Base-by-base conservation (phyloP, 768 basidiomycete genomes). In the Albatrellus ellisii region DNA sequence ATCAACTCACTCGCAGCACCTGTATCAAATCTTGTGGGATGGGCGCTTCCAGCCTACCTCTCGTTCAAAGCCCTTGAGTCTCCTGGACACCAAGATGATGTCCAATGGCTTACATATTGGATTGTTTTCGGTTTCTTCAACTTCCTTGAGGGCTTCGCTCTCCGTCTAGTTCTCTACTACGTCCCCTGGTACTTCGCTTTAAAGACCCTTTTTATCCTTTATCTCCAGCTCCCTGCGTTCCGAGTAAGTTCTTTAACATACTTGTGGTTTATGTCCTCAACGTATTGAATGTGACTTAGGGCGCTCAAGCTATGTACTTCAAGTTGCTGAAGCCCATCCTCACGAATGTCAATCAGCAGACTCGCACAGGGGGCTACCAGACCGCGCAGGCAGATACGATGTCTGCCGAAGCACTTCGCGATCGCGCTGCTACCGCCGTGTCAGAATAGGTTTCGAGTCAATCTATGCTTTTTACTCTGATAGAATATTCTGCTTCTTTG, bases 21-120 rank as follows among this genome's bases (percentile, higher is more conserved):
- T 54, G 72, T 94, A 50, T 94, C 94, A 46, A 94, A 95, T 65
- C 69, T 95, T 54, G 76, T 99, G 55, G 95, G 92, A 39, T 98
- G 85, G 82, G 86, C 67, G 25, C 71, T 98, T 54, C 95, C 95
- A 22, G 90, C 91, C 4, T 98, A 89, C 61, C 76, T 95, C 60
- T 95, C 91, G 39, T 77, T 97, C 69, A 84, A 83, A 64, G 92
- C 95, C 22, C 76, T 99, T 57, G 94, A 98, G 62, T 63, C 72
- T 4, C 86, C 88, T n/a, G 69, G 73, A 2, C 68, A 78, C 45
- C 71, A 79, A 51, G 89, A 94, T 52, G 86, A 94, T 62, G 69
- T 83, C 54, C 91, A 95, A 64, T 97, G 91, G 91, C 72, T 97
- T 56, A 94, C 92, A 2, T 98, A 98, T 70, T 98, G 94, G 94